Percentiles rank a stretch among this genome's conserved stretches.
Conservation (phyloP, 495 filamentous ascomycete genomes). For the Podospora comata region DNA sequence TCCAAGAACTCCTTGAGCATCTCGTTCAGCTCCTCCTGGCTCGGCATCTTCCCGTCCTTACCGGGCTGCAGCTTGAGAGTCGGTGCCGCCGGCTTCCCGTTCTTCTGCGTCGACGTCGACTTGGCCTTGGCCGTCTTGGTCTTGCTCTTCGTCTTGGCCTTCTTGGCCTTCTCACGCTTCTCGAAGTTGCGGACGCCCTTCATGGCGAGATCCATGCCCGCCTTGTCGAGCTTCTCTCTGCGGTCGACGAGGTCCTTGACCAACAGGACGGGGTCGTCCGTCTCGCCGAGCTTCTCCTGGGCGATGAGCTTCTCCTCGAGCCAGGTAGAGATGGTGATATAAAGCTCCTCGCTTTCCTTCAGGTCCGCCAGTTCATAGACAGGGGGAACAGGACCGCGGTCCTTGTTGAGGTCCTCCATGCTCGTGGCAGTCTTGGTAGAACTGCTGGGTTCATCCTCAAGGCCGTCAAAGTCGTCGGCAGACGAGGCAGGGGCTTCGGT, state of each 20-base stretch:
- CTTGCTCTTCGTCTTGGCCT: constrained; percentile 40
- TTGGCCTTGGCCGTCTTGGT: constrained; percentile 37
- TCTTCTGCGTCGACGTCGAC: constrained; percentile 35
- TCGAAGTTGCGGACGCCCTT: constrained; percentile 64
- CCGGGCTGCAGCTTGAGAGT: constrained; percentile 40
- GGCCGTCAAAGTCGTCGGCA: constrained; percentile 55
- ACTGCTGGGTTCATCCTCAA: constrained; percentile 53
- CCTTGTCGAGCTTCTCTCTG: constrained; percentile 59
- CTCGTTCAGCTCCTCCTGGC: constrained; percentile 48
- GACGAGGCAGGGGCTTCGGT: constrained; percentile 39
- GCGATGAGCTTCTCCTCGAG: constrained; percentile 60
- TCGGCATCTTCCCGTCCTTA: constrained; percentile 40
- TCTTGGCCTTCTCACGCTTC: constrained; percentile 46
- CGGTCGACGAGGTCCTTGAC: constrained; percentile 62
- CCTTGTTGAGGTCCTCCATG: constrained; percentile 39
- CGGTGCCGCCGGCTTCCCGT: constrained; percentile 32
- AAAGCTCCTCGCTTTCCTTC: constrained; percentile 47
- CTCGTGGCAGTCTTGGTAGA: constrained; percentile 41
- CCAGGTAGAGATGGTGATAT: constrained; percentile 56
- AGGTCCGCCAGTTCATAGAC: constrained; percentile 63
- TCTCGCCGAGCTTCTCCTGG: constrained; percentile 64
- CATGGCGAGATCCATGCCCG: constrained; percentile 66
- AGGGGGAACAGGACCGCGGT: constrained; percentile 47
- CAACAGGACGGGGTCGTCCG: constrained; percentile 68
- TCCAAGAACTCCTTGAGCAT: constrained; percentile 46